Evolutionary conservation across 2,329 filamentous ascomycete species (phyloP).

Genomic region (Lachnum nothofagi): DNA sequence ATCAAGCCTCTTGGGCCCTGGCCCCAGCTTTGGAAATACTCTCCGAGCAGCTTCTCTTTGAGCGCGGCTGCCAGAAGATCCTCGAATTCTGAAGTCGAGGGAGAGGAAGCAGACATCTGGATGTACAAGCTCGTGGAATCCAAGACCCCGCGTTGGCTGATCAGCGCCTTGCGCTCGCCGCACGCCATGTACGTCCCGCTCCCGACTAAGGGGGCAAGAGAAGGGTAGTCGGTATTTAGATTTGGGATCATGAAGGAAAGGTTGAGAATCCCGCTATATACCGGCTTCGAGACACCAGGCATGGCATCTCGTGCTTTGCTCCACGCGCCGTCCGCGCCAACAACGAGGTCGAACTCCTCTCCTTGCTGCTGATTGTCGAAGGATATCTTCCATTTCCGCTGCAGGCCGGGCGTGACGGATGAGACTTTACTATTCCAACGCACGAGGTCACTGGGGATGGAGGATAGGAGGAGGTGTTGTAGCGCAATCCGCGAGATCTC

Average conservation of each 20-base stretch:
- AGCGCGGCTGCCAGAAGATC: conserved; percentile 2
- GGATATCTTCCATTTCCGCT: neutral
- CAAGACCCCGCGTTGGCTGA: conserved; percentile 10
- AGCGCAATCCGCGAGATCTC: conserved; percentile 28
- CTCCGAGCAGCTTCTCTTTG: conserved; percentile 6
- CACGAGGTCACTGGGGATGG: conserved; percentile 17
- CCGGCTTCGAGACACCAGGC: neutral
- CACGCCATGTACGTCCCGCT: conserved; percentile 12
- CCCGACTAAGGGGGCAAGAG: conserved; percentile 12
- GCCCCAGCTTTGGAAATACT: conserved; percentile 7
- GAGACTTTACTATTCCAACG: conserved; percentile 22
- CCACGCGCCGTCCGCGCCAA: conserved; percentile 43
- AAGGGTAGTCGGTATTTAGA: conserved; percentile 4
- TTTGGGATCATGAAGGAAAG: conserved; percentile 19
- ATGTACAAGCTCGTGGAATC: conserved; percentile 18
- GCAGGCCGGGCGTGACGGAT: neutral
- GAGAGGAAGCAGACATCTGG: conserved; percentile 3
- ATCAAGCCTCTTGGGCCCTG: conserved; percentile 7
- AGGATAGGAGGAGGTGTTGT: conserved; percentile 22
- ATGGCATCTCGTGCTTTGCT: conserved; percentile 31
- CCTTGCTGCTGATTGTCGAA: neutral
- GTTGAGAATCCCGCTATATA: conserved; percentile 1
- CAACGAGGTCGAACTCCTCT: conserved; percentile 33
- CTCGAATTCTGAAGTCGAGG: neutral
- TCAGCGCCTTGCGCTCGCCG: conserved; percentile 6